Conservation (phyloP, 2,329 filamentous ascomycete species). For the Orbilia ellipsospora region DNA sequence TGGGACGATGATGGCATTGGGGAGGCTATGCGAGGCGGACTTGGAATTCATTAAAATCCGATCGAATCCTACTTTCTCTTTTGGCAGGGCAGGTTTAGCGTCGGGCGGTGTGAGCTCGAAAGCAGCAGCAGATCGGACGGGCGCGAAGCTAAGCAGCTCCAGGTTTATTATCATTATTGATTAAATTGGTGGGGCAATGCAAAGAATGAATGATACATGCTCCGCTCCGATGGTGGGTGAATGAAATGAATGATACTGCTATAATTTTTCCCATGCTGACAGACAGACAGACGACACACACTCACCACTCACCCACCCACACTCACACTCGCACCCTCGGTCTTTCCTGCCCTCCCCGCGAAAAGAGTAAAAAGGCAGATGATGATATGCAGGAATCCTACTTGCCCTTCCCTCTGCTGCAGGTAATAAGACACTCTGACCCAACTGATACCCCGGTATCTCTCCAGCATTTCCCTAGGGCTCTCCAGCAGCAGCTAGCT, state of each 20-base stretch:
- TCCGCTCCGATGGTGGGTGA: not conserved
- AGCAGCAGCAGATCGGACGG: not conserved
- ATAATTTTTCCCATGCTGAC: constrained; percentile 7
- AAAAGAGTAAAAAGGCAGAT: constrained; percentile 20
- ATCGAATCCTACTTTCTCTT: constrained; percentile 51
- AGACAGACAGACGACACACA: not conserved
- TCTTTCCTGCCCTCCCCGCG: constrained; percentile 20
- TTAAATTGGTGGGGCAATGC: not conserved
- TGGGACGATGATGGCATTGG: not conserved
- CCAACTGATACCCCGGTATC: constrained; percentile 29
- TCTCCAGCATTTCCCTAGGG: constrained; percentile 12
- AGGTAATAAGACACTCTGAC: constrained; percentile 25
- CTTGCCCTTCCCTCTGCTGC: constrained; percentile 19
- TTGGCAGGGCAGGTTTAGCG: constrained; percentile 33
- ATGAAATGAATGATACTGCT: not conserved
- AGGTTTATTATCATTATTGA: too few species aligned
- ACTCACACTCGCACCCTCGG: not conserved
- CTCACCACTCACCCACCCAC: too few species aligned
- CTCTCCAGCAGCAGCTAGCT: constrained; percentile 4
- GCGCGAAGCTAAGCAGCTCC: too few species aligned
- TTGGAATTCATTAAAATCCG: not conserved
- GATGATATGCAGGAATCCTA: constrained; percentile 53
- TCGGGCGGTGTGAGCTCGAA: constrained; percentile 8
- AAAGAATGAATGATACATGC: not conserved
- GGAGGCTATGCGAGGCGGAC: constrained; percentile 53